Evolutionary conservation across 306 rosid genomes (phyloP).

Genomic region (Adenanthera pavonina): DNA sequence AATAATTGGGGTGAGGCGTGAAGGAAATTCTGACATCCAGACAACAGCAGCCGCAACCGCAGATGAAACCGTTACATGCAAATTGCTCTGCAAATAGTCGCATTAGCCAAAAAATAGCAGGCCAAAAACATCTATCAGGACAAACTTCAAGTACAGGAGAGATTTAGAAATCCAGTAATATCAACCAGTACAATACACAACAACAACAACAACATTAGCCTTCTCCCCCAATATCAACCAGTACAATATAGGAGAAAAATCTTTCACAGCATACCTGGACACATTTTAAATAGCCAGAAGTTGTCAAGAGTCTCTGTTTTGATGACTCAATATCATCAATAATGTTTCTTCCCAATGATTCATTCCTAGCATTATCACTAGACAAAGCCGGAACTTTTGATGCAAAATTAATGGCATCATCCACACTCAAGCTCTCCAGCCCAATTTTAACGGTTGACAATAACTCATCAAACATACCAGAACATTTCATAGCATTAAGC

Average conservation of each 20-base stretch:
- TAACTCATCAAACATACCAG: slow-evolving; percentile 60
- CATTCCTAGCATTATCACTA: slow-evolving; percentile 57
- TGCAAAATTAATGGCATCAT: slow-evolving; percentile 85
- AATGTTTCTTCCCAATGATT: slow-evolving; percentile 53
- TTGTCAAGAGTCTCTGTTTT: slow-evolving; percentile 86
- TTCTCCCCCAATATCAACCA: slow-evolving; percentile 4
- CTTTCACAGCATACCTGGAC: slow-evolving; percentile 76
- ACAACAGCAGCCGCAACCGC: slow-evolving; percentile 93
- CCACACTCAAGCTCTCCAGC: slow-evolving; percentile 77
- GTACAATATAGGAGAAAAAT: slow-evolving; percentile 14
- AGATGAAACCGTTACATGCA: slow-evolving; percentile 90
- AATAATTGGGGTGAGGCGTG: slow-evolving; percentile 86
- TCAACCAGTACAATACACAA: slow-evolving; percentile 30
- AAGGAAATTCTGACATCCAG: slow-evolving; percentile 94
- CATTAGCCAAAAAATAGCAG: slow-evolving; percentile 42
- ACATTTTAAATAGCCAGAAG: slow-evolving; percentile 94
- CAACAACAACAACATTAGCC: too few relatives aligned
- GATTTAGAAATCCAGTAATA: slow-evolving; percentile 20
- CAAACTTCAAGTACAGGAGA: slow-evolving; percentile 8
- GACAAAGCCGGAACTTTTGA: slow-evolving; percentile 67
- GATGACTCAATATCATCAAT: slow-evolving; percentile 82
- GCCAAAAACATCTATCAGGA: slow-evolving; percentile 26
- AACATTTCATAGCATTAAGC: slow-evolving; percentile 60
- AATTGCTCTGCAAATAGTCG: slow-evolving; percentile 73
- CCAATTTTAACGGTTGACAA: slow-evolving; percentile 54